Base-by-base conservation (phyloP, 768 basidiomycete species). In the Leccinellum albellum region DNA sequence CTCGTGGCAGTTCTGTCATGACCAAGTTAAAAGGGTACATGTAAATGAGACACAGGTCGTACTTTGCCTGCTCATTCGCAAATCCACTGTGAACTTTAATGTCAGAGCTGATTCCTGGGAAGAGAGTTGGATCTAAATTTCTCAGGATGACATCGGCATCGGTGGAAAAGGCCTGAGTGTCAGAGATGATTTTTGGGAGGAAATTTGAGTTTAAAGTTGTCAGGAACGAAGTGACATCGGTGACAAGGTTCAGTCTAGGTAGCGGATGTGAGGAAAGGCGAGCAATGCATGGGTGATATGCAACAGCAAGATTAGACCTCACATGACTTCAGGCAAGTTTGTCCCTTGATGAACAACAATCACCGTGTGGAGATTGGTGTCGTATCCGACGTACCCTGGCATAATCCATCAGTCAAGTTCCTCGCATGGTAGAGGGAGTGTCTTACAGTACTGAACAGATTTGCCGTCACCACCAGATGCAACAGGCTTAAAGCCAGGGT, bases 331-430 rank as follows among this genome's bases (percentile, higher is more conserved):
- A 23, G 69, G 62, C n/a, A n/a, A n/a, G 31, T 73, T 45, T 6
- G 70, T 75, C 56, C 75, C 75, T 35, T 78, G 66, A 45, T 78
- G 76, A 2, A 71, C 56, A 4, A 76, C 74, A 47, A 77, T 71
- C 37, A 76, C 75, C 3, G 67, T 70, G 12, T 66, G 3, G 29
- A 77, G 64, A 1, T 60, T 66, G 0, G 79, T 75, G 56, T 78
- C 78, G 58, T 73, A 83, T n/a, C 82, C 82, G 28, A 83, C 82
- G 54, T 72, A 82, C 81, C 80, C 81, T 82, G 50, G 17, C 20
- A 35, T 26, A 37, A 32, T 32, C 10, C 21, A 8, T 46, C 9
- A 56, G 50, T 17, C 2, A 33, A 28, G 3, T 6, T 33, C 21
- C 17, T 15, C 15, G 20, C 2, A 2, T 17, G 17, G 42, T 8